Conservation (phyloP, 1,284 basidiomycete species). For the Melanopsichium pennsylvanicum region DNA sequence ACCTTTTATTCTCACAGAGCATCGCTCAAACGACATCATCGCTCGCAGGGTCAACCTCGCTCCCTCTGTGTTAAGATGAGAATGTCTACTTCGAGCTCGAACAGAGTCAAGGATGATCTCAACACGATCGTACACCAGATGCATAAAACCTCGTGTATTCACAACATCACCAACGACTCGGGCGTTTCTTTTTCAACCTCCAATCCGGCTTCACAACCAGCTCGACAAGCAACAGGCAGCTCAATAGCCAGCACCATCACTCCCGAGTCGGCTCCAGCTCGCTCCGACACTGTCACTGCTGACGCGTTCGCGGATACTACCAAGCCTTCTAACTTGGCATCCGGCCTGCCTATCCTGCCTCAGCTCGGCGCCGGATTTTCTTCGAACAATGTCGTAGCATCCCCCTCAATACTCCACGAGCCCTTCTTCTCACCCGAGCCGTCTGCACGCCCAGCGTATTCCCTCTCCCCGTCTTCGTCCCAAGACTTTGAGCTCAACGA, state of each 20-base stretch:
- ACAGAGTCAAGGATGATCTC: slow-evolving; percentile 22
- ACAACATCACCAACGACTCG: slow-evolving; percentile 47
- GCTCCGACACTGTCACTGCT: slow-evolving; percentile 21
- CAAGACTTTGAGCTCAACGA: slow-evolving; percentile 43
- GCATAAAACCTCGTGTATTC: slow-evolving; percentile 35
- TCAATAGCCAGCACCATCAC: slow-evolving; percentile 47
- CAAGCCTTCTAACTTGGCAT: background rate
- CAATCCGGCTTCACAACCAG: background rate
- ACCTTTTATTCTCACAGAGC: slow-evolving; percentile 7
- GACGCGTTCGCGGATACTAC: slow-evolving; percentile 1
- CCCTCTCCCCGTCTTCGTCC: slow-evolving; percentile 27
- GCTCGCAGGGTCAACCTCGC: slow-evolving; percentile 12
- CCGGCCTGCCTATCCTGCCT: slow-evolving; percentile 7
- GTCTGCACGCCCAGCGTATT: slow-evolving; percentile 8
- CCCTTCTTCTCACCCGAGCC: slow-evolving; percentile 14
- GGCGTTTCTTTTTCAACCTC: slow-evolving; percentile 39
- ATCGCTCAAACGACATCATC: slow-evolving; percentile 22
- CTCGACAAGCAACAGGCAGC: slow-evolving; percentile 29
- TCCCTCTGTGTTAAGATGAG: slow-evolving; percentile 30
- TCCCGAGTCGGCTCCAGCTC: slow-evolving; percentile 24
- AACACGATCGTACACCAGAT: slow-evolving; percentile 23
- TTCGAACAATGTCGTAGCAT: slow-evolving; percentile 21
- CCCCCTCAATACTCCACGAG: slow-evolving; percentile 30
- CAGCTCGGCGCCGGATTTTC: slow-evolving; percentile 12
- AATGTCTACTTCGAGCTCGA: slow-evolving; percentile 5